Conservation (phyloP, 1,284 basidiomycete genomes). For the Ceratobasidium sp. region DNA sequence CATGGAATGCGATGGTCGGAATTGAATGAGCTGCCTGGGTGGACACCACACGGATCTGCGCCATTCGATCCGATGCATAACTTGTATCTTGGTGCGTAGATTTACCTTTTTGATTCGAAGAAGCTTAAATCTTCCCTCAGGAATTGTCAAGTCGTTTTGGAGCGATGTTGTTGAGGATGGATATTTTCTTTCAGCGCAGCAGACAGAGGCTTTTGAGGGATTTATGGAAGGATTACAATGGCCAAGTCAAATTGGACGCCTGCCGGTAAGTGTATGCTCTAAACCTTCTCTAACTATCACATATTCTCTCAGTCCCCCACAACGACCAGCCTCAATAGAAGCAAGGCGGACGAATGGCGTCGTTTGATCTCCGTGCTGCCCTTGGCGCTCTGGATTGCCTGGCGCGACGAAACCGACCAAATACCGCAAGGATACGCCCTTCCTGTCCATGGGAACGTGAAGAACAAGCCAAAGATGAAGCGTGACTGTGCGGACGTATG, state of each 20-base stretch:
- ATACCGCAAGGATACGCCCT: conserved; percentile 28
- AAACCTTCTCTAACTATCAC: background rate
- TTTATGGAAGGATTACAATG: conserved; percentile 51
- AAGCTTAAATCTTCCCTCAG: background rate
- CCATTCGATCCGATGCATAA: conserved; percentile 57
- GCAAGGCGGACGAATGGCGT: conserved; percentile 1
- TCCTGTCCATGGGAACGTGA: background rate
- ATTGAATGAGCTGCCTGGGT: conserved; percentile 56
- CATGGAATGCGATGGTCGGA: conserved; percentile 53
- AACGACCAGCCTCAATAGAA: background rate
- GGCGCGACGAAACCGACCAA: background rate
- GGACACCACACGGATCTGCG: conserved; percentile 54
- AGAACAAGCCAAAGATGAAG: background rate
- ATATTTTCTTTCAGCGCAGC: conserved; percentile 14
- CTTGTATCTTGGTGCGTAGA: conserved; percentile 50
- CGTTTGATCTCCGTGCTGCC: background rate
- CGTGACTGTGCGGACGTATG: background rate
- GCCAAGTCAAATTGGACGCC: conserved; percentile 52
- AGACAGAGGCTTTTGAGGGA: conserved; percentile 47
- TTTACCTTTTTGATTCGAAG: background rate
- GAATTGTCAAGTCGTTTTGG: conserved; percentile 1
- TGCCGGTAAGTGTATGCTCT: background rate
- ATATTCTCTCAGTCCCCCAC: background rate
- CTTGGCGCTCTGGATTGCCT: background rate
- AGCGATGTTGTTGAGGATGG: conserved; percentile 1